Evolutionary conservation across 441 rosid genomes (phyloP).

Genomic region (Populus hybrid): DNA sequence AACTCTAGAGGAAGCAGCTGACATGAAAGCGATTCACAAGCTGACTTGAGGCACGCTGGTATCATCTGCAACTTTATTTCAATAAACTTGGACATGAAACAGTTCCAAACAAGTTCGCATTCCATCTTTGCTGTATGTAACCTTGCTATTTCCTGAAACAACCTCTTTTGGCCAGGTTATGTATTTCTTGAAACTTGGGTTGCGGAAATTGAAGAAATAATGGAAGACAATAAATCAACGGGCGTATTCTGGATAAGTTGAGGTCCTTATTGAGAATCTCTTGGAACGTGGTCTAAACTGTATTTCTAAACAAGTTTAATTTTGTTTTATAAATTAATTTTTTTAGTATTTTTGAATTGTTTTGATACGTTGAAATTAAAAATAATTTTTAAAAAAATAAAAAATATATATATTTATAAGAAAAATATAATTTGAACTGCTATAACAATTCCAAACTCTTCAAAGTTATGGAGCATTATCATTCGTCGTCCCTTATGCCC

Average conservation of each 20-base stretch:
- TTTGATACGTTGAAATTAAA: no score
- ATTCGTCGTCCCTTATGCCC: no score
- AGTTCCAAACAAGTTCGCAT: constrained; percentile 1
- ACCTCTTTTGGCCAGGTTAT: not conserved
- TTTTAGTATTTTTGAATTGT: no score
- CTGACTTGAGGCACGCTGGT: constrained; percentile 25
- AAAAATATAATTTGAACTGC: no score
- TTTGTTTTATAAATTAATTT: no score
- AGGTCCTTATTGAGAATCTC: no score
- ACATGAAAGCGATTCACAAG: constrained; percentile 81
- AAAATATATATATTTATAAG: no score
- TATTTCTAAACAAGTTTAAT: no score
- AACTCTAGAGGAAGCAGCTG: constrained; percentile 54
- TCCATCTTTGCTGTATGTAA: not conserved
- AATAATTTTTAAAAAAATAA: no score
- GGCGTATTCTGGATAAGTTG: not conserved
- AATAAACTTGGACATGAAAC: constrained; percentile 10
- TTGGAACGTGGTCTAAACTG: no score
- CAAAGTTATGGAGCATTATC: no score
- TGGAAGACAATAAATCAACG: not conserved
- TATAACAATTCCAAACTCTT: no score
- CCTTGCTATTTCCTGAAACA: not conserved
- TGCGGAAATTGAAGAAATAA: not conserved
- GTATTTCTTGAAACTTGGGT: not conserved
- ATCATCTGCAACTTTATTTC: not conserved